Evolutionary conservation across 768 basidiomycete genomes (phyloP).

Genomic region (Sutorius australiensis): DNA sequence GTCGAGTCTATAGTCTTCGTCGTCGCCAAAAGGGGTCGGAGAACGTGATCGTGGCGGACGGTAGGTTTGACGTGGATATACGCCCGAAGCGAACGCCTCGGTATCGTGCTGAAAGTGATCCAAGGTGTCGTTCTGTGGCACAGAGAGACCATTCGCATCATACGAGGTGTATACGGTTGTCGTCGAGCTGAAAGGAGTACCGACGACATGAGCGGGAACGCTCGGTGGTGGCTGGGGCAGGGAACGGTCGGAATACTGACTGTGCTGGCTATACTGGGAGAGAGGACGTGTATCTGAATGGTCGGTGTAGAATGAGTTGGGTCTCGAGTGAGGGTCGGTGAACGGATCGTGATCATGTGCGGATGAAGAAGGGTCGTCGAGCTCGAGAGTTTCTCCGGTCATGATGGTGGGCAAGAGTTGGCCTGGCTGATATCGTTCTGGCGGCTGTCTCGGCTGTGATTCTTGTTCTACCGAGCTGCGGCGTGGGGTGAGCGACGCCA

Average conservation of each 20-base stretch:
- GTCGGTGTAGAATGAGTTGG: conserved; percentile 24
- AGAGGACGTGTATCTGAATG: conserved; percentile 26
- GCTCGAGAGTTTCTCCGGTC: conserved; percentile 61
- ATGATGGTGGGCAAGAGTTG: conserved; percentile 58
- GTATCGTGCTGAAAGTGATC: conserved; percentile 64
- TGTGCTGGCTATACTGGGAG: conserved; percentile 39
- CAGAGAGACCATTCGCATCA: conserved; percentile 28
- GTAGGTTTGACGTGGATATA: conserved; percentile 45
- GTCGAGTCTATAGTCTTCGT: conserved; percentile 64
- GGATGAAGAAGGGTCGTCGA: conserved; percentile 36
- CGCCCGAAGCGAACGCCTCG: conserved; percentile 68
- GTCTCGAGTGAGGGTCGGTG: conserved; percentile 26
- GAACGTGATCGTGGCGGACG: conserved; percentile 64
- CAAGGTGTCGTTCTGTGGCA: conserved; percentile 32
- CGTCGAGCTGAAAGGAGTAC: conserved; percentile 23
- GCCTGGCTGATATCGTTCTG: conserved; percentile 54
- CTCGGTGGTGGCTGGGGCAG: conserved; percentile 24
- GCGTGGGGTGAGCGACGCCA: background rate
- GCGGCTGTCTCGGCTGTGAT: conserved; percentile 7
- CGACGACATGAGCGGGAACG: conserved; percentile 15
- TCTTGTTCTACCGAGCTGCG: conserved; percentile 9
- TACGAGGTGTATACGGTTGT: conserved; percentile 6
- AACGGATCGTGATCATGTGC: conserved; percentile 32
- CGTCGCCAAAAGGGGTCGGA: conserved; percentile 70
- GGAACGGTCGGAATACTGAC: conserved; percentile 30